phyloP scores from a whole-genome alignment of 805 yeast species.

The Myxozyma melibiosi region DNA sequence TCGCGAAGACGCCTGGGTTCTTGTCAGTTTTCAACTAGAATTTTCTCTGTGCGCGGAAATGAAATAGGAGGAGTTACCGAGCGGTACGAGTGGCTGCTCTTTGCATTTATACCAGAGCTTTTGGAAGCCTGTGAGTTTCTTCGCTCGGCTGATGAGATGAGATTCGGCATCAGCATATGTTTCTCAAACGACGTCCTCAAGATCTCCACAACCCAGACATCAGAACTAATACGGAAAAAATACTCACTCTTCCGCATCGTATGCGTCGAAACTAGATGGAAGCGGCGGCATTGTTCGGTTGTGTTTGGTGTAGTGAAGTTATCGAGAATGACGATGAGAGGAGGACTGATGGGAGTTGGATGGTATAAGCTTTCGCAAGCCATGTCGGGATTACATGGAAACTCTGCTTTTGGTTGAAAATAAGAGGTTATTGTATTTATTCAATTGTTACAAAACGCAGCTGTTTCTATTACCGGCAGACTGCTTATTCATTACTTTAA shows the following conservation, averaged over 20 bases:
- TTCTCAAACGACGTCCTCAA: not conserved
- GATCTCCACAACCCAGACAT: not conserved
- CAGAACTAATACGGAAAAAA: not conserved
- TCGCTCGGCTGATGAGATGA: conserved; percentile 25
- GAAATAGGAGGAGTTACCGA: conserved; percentile 56
- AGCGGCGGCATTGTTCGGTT: conserved; percentile 1
- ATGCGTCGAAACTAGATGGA: conserved; percentile 30
- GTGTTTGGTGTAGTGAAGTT: not conserved
- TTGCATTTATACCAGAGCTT: conserved; percentile 61
- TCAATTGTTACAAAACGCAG: no score
- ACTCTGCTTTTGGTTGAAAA: no score
- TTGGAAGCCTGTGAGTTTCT: conserved; percentile 44
- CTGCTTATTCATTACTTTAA: no score
- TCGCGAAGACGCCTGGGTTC: conserved; percentile 18
- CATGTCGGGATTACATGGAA: no score
- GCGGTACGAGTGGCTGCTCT: conserved; percentile 80
- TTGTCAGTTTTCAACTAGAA: no score
- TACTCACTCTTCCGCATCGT: conserved; percentile 28
- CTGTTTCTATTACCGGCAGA: no score
- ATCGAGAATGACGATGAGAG: not conserved
- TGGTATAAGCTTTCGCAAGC: no score
- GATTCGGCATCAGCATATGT: not conserved
- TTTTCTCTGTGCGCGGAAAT: no score
- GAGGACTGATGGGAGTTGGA: no score
- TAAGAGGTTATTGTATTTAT: no score